phyloP scores from a whole-genome alignment of 768 basidiomycete species.

The Pulveroboletus sp. region DNA sequence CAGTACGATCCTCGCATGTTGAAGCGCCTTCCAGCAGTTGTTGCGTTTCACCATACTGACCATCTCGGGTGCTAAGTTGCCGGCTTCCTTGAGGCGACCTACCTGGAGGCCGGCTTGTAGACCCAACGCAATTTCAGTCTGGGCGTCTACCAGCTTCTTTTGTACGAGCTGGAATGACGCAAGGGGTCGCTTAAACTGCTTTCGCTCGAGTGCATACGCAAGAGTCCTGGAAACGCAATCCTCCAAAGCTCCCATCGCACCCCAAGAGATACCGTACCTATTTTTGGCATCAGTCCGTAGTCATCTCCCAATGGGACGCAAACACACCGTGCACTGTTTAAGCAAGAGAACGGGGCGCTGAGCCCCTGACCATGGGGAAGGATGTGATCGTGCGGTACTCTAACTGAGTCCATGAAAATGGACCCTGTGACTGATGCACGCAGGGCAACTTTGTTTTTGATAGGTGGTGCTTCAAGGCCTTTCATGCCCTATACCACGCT shows the following conservation, averaged over 20 bases:
- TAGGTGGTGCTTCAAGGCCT: conserved; percentile 79
- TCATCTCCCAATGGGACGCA: neutral
- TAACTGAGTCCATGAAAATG: conserved; percentile 88
- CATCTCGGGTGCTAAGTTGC: conserved; percentile 81
- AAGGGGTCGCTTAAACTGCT: conserved; percentile 85
- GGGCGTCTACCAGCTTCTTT: conserved; percentile 94
- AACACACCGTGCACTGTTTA: conserved; percentile 76
- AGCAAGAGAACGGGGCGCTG: conserved; percentile 82
- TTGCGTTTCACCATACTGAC: conserved; percentile 92
- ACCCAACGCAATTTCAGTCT: conserved; percentile 79
- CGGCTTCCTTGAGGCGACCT: conserved; percentile 81
- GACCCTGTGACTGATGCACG: conserved; percentile 81
- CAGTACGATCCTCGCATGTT: conserved; percentile 73
- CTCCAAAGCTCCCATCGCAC: conserved; percentile 93
- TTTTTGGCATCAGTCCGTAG: neutral
- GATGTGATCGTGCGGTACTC: conserved; percentile 66
- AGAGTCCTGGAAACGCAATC: conserved; percentile 78
- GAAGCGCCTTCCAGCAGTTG: conserved; percentile 89
- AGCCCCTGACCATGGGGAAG: conserved; percentile 77
- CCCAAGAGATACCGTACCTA: conserved; percentile 89
- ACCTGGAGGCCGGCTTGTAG: conserved; percentile 72
- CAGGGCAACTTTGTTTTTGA: conserved; percentile 91
- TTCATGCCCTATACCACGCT: conserved; percentile 55
- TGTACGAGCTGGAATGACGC: conserved; percentile 97
- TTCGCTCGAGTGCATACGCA: conserved; percentile 81